Conservation (phyloP, 192 early-diverging fungal genomes). For the Rhizophagus clarus region DNA sequence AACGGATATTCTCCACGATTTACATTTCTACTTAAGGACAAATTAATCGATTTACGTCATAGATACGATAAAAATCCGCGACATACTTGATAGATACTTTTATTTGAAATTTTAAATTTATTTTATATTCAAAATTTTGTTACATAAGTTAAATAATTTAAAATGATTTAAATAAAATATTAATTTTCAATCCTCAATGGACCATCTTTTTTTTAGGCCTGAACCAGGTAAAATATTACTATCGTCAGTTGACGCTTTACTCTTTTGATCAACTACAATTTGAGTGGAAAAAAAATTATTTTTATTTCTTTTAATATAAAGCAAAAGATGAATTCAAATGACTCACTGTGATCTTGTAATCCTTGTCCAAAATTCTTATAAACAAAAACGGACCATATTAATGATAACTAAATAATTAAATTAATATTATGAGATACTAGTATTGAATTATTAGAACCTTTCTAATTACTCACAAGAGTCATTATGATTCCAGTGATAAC, state of each 20-base stretch:
- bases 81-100: too few relatives aligned
- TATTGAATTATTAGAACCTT: not conserved
- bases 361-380: not conserved
- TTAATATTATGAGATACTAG: not conserved
- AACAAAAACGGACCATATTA: not conserved
- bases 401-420: not conserved
- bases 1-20: not conserved
- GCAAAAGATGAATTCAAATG: not conserved
- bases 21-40: not conserved
- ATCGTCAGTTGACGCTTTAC: not conserved
- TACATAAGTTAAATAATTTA: too few relatives aligned
- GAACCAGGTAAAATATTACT: not conserved
- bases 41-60: not conserved
- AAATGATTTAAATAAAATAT: too few relatives aligned
- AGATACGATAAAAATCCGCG: not conserved
- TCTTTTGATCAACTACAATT: not conserved
- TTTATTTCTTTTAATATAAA: not conserved
- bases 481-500: not conserved
- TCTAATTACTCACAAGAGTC: not conserved
- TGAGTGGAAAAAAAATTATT: not conserved
- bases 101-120: too few relatives aligned
- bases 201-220: not conserved
- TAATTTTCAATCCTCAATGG: not conserved
- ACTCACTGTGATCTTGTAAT: conserved; percentile 1
- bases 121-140: too few relatives aligned